A percentile compares a stretch with the other conserved stretches of the same genome.
Evolutionary conservation across 805 yeast species (phyloP).

Genomic region (Barnettozyma pratensis): DNA sequence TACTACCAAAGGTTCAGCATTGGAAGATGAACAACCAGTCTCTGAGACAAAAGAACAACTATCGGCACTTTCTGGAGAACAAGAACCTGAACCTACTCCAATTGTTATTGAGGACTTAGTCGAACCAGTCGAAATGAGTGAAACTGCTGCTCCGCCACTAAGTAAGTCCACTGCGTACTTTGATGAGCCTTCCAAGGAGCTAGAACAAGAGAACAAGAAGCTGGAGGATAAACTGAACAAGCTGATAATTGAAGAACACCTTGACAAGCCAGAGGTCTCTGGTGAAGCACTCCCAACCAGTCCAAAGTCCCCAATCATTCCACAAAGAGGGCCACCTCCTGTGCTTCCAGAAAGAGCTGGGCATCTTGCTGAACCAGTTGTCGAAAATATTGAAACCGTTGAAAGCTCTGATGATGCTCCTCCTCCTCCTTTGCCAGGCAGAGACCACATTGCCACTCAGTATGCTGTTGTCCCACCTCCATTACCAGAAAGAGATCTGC

Average conservation of each 20-base stretch:
- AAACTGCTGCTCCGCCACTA: slow-evolving; percentile 1
- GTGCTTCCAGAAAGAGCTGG: slow-evolving; percentile 1
- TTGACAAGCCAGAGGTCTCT: not conserved
- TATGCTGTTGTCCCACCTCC: slow-evolving; percentile 23
- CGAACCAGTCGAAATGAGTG: not conserved
- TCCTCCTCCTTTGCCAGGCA: slow-evolving; percentile 8
- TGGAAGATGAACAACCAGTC: not conserved
- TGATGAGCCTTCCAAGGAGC: not conserved
- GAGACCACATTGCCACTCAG: slow-evolving; percentile 22
- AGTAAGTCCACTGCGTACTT: slow-evolving; percentile 5
- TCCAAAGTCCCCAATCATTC: slow-evolving; percentile 3
- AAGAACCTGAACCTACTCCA: not conserved
- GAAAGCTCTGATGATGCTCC: too few relatives aligned
- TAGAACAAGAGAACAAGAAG: slow-evolving; percentile 4
- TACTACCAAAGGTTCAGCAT: not conserved
- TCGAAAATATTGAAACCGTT: not conserved
- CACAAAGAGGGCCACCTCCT: slow-evolving; percentile 5
- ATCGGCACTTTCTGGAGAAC: not conserved
- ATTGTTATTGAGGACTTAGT: not conserved
- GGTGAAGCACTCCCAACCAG: not conserved
- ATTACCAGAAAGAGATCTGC: slow-evolving; percentile 30
- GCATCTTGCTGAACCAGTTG: not conserved
- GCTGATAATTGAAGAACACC: not conserved
- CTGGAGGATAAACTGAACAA: slow-evolving; percentile 3
- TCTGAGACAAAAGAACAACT: not conserved